Base-by-base conservation (phyloP, 805 yeast species). In the Myxozyma sirexii region DNA sequence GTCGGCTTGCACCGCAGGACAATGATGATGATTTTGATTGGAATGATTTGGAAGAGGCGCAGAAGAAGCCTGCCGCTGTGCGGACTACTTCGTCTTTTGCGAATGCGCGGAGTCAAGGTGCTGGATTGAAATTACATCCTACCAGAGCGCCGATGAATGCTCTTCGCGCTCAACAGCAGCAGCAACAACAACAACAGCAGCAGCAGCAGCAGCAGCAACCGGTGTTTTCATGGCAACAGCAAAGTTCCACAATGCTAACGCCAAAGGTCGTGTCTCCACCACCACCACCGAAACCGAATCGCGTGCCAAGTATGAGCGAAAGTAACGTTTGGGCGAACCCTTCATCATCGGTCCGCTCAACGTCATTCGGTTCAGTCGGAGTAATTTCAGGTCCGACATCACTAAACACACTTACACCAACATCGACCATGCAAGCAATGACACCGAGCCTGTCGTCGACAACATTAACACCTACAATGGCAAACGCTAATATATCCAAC, bases 21-120 rank as follows among this genome's bases (percentile, higher is more conserved):
- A 23, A 24, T 8, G 60, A 24, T 8, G 60, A 61, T 39, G 60
- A 57, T 17, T 54, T 61, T 45, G 54, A 55, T 17, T 54, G 61
- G 61, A 46, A 37, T 26, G 57, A 52, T 10, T 33, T 4, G 2
- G 49, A 17, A 15, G 41, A 29, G 19, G 26, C 35, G 19, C 23
- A 19, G 42, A 35, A 24, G 39, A 41, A 31, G 29, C 35, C 31
- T 6, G 10, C 44, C 23, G 31, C 24, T 3, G 33, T 13, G n/a
- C 24, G 46, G 24, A 45, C 50, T 45, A 54, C 37, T 3, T 47
- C 54, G 54, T 38, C 48, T 35, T 37, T 41, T 39, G 39, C 23
- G 3, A 44, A 35, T 23, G 33, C 41, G 23, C 26, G 39, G 27
- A 41, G n/a, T 19, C 45, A 27, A 19, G n/a, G 15, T 31, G 38